A percentile compares a stretch with the other conserved stretches of the same genome.
phyloP scores from a whole-genome alignment of 768 basidiomycete species.

The Kockovaella imperatae region DNA sequence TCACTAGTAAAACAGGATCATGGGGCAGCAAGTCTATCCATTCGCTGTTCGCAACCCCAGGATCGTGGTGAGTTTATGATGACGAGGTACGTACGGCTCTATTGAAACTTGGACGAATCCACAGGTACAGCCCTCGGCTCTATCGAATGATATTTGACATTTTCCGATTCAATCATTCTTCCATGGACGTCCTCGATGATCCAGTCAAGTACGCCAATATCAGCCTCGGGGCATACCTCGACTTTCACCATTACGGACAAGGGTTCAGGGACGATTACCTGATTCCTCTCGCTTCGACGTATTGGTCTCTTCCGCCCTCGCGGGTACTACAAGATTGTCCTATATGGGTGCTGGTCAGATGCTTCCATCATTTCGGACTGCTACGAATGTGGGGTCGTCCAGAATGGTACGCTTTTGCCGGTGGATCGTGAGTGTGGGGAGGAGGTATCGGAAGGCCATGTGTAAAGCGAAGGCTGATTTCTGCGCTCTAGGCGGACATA shows the following conservation, averaged over 20 bases:
- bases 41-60: background rate
- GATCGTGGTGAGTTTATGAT: background rate
- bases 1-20: background rate
- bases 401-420: background rate
- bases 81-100: too few species aligned
- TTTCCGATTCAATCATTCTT: slow-evolving; percentile 64
- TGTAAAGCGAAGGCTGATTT: too few species aligned
- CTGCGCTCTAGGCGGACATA: slow-evolving; percentile 1
- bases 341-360: background rate
- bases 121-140: slow-evolving; percentile 37
- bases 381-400: background rate
- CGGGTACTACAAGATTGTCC: background rate
- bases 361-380: background rate
- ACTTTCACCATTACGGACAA: slow-evolving; percentile 59
- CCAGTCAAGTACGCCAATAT: slow-evolving; percentile 38
- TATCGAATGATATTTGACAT: slow-evolving; percentile 43
- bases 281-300: slow-evolving; percentile 40
- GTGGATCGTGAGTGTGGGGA: slow-evolving; percentile 6
- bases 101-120: too few species aligned
- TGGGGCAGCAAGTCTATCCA: background rate
- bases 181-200: slow-evolving; percentile 49
- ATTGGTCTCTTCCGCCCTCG: slow-evolving; percentile 6
- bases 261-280: slow-evolving; percentile 67
- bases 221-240: slow-evolving; percentile 55
- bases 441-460: background rate